These are phyloP conservation scores for Pinus albicaulis DNA, from an alignment of 75 land plant genomes.

Conservation along the genomic window DNA sequence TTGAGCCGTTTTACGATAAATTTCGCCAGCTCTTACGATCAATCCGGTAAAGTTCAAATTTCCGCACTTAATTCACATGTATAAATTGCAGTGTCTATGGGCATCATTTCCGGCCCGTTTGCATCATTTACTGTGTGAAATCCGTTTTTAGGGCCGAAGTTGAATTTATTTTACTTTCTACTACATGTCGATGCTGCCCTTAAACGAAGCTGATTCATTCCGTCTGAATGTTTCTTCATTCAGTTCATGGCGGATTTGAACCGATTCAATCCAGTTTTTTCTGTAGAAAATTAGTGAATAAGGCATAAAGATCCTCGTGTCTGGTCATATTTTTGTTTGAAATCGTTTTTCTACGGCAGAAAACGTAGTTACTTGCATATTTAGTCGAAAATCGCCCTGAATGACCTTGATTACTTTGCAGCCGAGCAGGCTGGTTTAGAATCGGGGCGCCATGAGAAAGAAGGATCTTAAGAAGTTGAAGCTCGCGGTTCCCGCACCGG, in stretches of 20 bases:
- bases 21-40: neutral
- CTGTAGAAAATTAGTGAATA: neutral
- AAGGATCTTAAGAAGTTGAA: conserved; percentile 4
- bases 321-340: neutral
- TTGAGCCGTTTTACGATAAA: neutral
- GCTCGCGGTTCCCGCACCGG: conserved; percentile 5
- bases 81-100: neutral
- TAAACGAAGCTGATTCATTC: too few relatives aligned
- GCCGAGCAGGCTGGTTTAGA: neutral
- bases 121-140: neutral
- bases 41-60: neutral
- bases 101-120: neutral
- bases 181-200: too few relatives aligned
- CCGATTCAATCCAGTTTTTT: neutral
- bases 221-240: neutral
- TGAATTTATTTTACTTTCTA: neutral
- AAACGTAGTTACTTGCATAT: neutral
- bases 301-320: neutral
- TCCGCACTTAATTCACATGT: neutral
- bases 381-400: neutral
- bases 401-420: neutral
- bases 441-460: neutral
- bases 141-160: neutral
- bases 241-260: neutral
- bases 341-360: neutral